Evolutionary conservation across 805 yeast species (phyloP).

Genomic region (Monosporozyma yasuniensis): DNA sequence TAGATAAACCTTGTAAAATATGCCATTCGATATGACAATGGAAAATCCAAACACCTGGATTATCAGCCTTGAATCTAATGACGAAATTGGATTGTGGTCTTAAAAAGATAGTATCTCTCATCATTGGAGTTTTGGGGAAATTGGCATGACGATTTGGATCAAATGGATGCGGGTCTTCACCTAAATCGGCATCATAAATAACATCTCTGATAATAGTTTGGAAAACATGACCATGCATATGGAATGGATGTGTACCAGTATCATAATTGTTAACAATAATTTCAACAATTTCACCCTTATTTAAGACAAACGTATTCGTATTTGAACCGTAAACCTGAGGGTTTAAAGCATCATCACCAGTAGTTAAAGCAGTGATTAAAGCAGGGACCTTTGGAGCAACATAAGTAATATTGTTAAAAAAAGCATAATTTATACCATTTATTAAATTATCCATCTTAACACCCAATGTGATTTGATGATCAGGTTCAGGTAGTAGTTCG

Average conservation of each 20-base stretch:
- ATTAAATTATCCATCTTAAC: slow-evolving; percentile 78
- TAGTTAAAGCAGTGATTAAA: slow-evolving; percentile 63
- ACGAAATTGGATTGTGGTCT: slow-evolving; percentile 81
- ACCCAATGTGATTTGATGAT: slow-evolving; percentile 56
- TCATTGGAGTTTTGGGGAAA: slow-evolving; percentile 69
- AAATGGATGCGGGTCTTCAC: slow-evolving; percentile 45
- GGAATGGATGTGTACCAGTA: slow-evolving; percentile 96
- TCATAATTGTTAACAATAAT: slow-evolving; percentile 78
- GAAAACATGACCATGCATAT: slow-evolving; percentile 82
- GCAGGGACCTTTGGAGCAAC: slow-evolving; percentile 79
- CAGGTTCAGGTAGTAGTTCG: slow-evolving; percentile 57
- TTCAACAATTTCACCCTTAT: slow-evolving; percentile 50
- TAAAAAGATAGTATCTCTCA: slow-evolving; percentile 74
- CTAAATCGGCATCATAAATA: slow-evolving; percentile 44
- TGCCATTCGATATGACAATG: slow-evolving; percentile 99
- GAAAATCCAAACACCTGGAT: slow-evolving; percentile 98
- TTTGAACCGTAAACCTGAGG: slow-evolving; percentile 62
- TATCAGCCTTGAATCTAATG: slow-evolving; percentile 79
- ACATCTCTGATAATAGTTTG: slow-evolving; percentile 71
- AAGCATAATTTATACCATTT: slow-evolving; percentile 90
- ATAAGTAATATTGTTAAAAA: slow-evolving; percentile 82
- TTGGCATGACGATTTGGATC: slow-evolving; percentile 42
- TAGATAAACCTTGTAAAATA: slow-evolving; percentile 85
- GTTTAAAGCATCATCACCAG: slow-evolving; percentile 53
- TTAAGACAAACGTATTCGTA: slow-evolving; percentile 66